Evolutionary conservation across 768 basidiomycete species (phyloP), one percentile per base, ranked within the genome.

Genomic region (Serendipita sp.): DNA sequence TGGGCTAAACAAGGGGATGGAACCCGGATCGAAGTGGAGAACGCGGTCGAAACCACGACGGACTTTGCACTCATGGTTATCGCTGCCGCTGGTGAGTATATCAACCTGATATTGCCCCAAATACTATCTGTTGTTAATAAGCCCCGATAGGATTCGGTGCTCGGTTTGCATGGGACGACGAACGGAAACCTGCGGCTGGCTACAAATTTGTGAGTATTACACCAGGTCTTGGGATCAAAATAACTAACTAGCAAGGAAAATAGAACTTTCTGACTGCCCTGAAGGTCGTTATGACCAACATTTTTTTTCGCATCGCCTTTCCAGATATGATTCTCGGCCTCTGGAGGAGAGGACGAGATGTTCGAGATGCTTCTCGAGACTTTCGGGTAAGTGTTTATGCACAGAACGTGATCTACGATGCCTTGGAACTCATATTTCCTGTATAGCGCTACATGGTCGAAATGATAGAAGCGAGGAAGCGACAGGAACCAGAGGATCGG

Each of bases 61-160:
- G 16, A 36, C 1, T 36, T 60, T 18, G 44, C 44, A 23, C 31
- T 45, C 44, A 48, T 46, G 55, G 68, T 78, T 10, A 75, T 79
- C 8, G 70, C 73, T 2, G 73, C 75, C 1, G 79, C 78, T 3
- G 73, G 72, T 2, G 2, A 40, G 2, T 40, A 23, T 40, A 40
- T 13, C 40, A 40, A 3, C 40, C 6, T 5, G 1, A 40, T 40
- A 40, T 0, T 40, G 40, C 40, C 23, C 1, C 23, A 2, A 23
- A 23, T 23, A 23, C 23, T 23, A 23, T 40, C 3, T 5, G 40
- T 40, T 13, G 40, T 6, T 13, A 13, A 5, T 40, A 13, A 40
- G 40, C 13, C 37, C 5, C 6, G 40, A 40, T 40, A 60, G 55
- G 27, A 31, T 60, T 60, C 18, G 55, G 27, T 34, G 16, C 0